phyloP scores from a whole-genome alignment of 2,329 filamentous ascomycete genomes.

The Seiridium cupressi region DNA sequence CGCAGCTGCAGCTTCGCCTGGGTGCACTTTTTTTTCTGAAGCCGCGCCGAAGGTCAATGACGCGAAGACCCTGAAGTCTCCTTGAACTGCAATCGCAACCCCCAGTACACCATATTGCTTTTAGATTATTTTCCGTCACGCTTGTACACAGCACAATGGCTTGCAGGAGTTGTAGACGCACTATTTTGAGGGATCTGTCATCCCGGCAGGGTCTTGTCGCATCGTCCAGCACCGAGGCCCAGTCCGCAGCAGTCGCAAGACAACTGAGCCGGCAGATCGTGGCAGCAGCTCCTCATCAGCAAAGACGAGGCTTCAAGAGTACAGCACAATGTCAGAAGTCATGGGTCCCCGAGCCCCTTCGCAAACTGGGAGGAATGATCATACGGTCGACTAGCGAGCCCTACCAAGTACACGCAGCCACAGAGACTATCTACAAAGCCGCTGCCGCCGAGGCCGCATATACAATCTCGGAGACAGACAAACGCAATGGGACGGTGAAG shows the following conservation, averaged over 20 bases:
- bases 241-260: neutral
- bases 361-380: conserved; percentile 24
- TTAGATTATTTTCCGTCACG: too few species aligned
- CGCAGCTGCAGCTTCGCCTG: neutral
- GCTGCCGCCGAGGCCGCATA: conserved; percentile 76
- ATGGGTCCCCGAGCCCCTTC: conserved; percentile 20
- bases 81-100: neutral
- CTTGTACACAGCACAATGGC: neutral
- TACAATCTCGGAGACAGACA: conserved; percentile 64
- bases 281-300: conserved; percentile 10
- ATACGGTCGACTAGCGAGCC: conserved; percentile 29
- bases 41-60: conserved; percentile 15
- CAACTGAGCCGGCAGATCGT: conserved; percentile 23
- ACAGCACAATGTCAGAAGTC: conserved; percentile 27
- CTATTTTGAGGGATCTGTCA: neutral
- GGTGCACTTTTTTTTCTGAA: conserved; percentile 9
- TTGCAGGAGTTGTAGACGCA: neutral
- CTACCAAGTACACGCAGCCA: conserved; percentile 78
- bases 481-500: conserved; percentile 65
- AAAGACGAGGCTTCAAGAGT: conserved; percentile 34
- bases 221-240: neutral
- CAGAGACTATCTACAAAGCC: conserved; percentile 74
- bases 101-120: neutral
- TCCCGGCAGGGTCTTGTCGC: neutral
- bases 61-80: conserved; percentile 15